Base-by-base conservation (phyloP, 768 basidiomycete species). In the Boletus reticulatus region DNA sequence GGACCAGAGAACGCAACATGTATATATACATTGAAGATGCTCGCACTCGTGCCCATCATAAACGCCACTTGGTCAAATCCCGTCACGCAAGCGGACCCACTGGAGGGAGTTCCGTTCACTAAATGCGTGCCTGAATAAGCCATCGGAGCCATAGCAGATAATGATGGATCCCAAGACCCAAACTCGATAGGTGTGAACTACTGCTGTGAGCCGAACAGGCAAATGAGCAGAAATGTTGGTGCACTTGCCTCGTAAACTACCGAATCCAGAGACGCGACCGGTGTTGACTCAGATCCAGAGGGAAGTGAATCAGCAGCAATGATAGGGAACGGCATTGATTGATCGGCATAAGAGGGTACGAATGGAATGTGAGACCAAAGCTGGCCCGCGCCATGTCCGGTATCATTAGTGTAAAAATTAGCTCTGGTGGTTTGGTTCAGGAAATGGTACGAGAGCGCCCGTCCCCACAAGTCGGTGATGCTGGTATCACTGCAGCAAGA, bases 61-160 rank as follows among this genome's bases (percentile, higher is more conserved):
- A 90, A 93, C 0, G 79, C 80, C 0, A 79, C 81, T 67, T 88
- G 87, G 64, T 92, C 89, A 62, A 91, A 92, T 8, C 84, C 85
- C 6, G 79, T 81, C 13, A 85, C 84, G 67, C 93, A 95, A 1
- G 80, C 70, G 12, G 82, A 80, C 7, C 74, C 68, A 56, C 81
- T 84, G 12, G 70, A 72, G 0, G 86, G 78, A 54, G 74, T 63
- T 4, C 87, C 89, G 53, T 85, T 80, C 22, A 70, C 67, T 17
- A 92, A 65, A 56, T 78, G 75, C 0, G 89, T 90, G 6, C 93
- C 93, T 7, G 82, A 78, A 59, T 79, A 84, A 0, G 80, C 72
- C 27, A 83, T 73, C 43, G 86, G 84, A 63, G 80, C 77, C 67
- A 88, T 91, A 1, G 88, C 84, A n/a, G 84, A 84, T 9, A 89